These are phyloP conservation scores for Quambalaria eucalypti DNA, from an alignment of 1,284 basidiomycete genomes.

Conservation along the genomic window DNA sequence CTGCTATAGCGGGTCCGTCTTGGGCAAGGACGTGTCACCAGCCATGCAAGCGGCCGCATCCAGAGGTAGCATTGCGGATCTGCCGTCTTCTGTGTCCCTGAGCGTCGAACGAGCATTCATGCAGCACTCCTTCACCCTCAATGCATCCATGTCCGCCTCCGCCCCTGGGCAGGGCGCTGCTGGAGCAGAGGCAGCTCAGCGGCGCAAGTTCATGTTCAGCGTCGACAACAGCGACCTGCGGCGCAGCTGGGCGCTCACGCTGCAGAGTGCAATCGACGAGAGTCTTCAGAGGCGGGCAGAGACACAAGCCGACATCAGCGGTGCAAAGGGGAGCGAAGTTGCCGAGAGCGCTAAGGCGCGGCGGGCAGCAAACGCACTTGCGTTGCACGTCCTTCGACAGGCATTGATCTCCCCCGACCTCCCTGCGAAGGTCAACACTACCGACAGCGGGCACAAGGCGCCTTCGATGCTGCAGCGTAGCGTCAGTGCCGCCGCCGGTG, in stretches of 20 bases:
- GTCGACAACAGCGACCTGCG: constrained; percentile 17
- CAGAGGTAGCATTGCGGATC: constrained; percentile 3
- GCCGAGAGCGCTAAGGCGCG: background rate
- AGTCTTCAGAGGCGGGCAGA: background rate
- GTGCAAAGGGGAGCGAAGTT: background rate
- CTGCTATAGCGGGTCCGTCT: constrained; percentile 19
- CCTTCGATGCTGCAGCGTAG: too few species aligned
- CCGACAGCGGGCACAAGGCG: too few species aligned
- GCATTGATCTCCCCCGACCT: constrained; percentile 16
- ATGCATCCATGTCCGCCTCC: background rate
- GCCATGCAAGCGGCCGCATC: background rate
- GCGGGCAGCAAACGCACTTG: constrained; percentile 12
- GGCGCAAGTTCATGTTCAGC: constrained; percentile 28
- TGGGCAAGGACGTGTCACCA: constrained; percentile 1
- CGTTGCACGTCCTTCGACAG: constrained; percentile 26
- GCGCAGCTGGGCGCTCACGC: constrained; percentile 9
- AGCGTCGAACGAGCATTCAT: constrained; percentile 34
- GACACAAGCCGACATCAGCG: background rate
- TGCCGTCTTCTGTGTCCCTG: constrained; percentile 23
- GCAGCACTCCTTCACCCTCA: constrained; percentile 27
- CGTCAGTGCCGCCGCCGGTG: too few species aligned
- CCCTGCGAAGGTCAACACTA: too few species aligned
- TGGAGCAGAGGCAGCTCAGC: background rate
- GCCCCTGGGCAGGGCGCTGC: background rate
- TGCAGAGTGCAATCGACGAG: constrained; percentile 3